Base-by-base conservation (phyloP, 2,329 filamentous ascomycete species). In the Thielaviopsis cerberus region DNA sequence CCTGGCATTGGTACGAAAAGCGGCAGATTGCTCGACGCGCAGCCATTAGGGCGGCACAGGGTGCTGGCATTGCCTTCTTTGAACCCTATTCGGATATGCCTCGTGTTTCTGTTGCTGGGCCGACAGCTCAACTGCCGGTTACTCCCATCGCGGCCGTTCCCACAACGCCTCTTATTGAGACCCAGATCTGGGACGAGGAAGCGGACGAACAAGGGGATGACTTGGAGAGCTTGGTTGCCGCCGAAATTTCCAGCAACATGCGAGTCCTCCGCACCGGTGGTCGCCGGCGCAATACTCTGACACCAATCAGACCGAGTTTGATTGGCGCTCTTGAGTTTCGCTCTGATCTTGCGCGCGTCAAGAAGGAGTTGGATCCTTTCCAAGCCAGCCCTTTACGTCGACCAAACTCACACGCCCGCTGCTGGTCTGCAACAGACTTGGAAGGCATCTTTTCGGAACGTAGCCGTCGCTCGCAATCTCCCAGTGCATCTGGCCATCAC, bases 261-360 rank as follows among this genome's bases (percentile, higher is more conserved):
- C 85, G 91, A 59, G 77, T 97, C 26, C 82, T 82, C 63, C 80
- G 88, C 23, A 81, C 86, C 0, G 73, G 74, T 30, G 76, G 80
- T 53, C 76, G 76, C 51, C 78, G 58, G 62, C 81, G 85, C 63
- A 84, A 83, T 63, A 88, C 88, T 1, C 78, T 90, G 61, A 91
- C 83, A 6, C 86, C 89, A 0, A 96, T 98, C 62, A 79, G 92
- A 51, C 91, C 92, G 1, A 97, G 92, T 73, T 73, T 98, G 53
- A 85, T 98, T 3, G 92, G 92, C 51, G 92, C 88, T 8, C 74
- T 98, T 59, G 92, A 98, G 70, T 98, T 98, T 65, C 80, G 90
- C 64, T 91, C 91, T 1, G 85, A 95, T 2, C 73, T 98, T 52
- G 85, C 87, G n/a, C 89, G 89, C 2, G 72, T 98, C 59, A 83